These are phyloP conservation scores for Ustilago nuda DNA, from an alignment of 1,284 basidiomycete species.

Conservation along the genomic window DNA sequence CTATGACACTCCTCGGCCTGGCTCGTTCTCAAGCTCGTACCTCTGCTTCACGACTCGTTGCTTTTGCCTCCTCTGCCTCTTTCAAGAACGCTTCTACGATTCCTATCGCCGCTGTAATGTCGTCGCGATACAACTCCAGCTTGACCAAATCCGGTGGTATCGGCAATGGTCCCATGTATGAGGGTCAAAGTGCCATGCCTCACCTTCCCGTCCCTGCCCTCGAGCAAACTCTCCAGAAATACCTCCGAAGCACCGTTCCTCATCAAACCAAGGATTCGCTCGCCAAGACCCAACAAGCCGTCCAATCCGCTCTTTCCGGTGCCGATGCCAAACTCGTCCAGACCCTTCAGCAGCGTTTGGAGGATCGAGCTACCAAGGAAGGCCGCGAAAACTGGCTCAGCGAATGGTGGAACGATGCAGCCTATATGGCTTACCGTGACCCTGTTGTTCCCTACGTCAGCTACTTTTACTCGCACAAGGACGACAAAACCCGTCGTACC, in stretches of 20 bases:
- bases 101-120: slow-evolving; percentile 39
- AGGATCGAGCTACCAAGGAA: slow-evolving; percentile 75
- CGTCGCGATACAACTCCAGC: slow-evolving; percentile 40
- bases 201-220: slow-evolving; percentile 66
- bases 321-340: slow-evolving; percentile 78
- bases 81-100: slow-evolving; percentile 8
- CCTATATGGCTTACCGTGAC: slow-evolving; percentile 76
- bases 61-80: slow-evolving; percentile 17
- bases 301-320: slow-evolving; percentile 75
- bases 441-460: slow-evolving; percentile 92
- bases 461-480: slow-evolving; percentile 92
- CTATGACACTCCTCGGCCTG: slow-evolving; percentile 45
- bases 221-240: slow-evolving; percentile 65
- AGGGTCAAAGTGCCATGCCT: slow-evolving; percentile 64
- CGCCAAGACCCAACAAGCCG: slow-evolving; percentile 68
- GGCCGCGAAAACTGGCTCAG: slow-evolving; percentile 83
- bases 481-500: slow-evolving; percentile 70
- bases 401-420: slow-evolving; percentile 97
- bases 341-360: slow-evolving; percentile 83
- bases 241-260: slow-evolving; percentile 62
- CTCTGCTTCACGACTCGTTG: slow-evolving; percentile 36
- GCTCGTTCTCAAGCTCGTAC: slow-evolving; percentile 46
- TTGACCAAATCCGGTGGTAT: slow-evolving; percentile 42
- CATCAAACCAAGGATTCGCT: slow-evolving; percentile 53
- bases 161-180: slow-evolving; percentile 54